phyloP scores from a whole-genome alignment of 345 rosid species.

The Streptanthus diversifolius region DNA sequence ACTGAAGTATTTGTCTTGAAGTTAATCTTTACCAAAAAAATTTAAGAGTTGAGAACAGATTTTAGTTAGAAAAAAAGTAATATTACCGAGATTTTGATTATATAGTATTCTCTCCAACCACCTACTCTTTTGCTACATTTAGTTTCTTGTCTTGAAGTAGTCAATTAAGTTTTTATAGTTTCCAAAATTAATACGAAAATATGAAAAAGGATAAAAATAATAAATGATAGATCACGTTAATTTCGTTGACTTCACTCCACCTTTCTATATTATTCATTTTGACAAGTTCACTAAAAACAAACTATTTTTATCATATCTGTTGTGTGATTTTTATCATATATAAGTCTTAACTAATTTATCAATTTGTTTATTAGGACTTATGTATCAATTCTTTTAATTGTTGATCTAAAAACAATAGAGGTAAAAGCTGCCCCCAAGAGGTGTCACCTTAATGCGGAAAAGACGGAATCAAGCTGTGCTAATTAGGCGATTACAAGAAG shows the following conservation, averaged over 20 bases:
- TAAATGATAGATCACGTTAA: background rate
- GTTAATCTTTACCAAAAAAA: too few relatives aligned
- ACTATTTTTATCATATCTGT: background rate
- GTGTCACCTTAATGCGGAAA: background rate
- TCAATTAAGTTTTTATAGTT: background rate
- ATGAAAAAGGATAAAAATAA: too few relatives aligned
- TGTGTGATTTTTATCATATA: background rate
- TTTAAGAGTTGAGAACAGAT: too few relatives aligned
- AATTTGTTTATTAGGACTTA: background rate
- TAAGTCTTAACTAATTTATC: background rate
- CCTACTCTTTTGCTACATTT: background rate
- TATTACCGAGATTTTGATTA: too few relatives aligned
- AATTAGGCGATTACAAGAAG: background rate
- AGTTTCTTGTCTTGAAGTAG: background rate
- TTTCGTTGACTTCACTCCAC: background rate
- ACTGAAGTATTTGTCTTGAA: too few relatives aligned
- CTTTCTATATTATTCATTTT: background rate
- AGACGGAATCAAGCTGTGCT: background rate
- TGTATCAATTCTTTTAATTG: too few relatives aligned
- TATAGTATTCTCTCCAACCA: background rate
- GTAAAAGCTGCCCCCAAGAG: background rate
- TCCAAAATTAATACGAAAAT: background rate
- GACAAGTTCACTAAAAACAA: background rate
- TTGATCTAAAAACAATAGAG: background rate
- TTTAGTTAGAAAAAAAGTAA: too few relatives aligned